A percentile compares a stretch with the other conserved stretches of the same genome.
These are phyloP conservation scores for Gymnopilus junonius DNA, from an alignment of 768 basidiomycete genomes.

Conservation along the genomic window DNA sequence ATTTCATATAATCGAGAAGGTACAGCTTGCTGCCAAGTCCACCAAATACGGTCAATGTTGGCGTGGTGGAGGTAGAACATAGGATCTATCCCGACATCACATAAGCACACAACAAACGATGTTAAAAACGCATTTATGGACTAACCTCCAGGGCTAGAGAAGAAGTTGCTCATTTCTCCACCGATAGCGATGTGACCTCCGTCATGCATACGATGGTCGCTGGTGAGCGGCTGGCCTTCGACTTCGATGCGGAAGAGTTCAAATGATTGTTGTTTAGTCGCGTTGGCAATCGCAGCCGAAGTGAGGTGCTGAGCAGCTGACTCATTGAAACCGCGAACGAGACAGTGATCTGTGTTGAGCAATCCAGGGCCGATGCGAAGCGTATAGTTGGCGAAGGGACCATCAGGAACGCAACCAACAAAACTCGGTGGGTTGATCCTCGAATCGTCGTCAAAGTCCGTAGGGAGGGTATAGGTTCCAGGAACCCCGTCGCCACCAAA, in stretches of 20 bases:
- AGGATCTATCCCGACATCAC: conserved; percentile 30
- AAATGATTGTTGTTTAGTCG: conserved; percentile 31
- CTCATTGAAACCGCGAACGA: conserved; percentile 38
- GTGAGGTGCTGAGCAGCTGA: conserved; percentile 23
- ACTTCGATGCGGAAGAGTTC: conserved; percentile 40
- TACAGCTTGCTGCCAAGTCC: conserved; percentile 37
- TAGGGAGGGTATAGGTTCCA: conserved; percentile 30
- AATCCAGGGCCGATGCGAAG: conserved; percentile 40
- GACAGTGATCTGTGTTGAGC: conserved; percentile 34
- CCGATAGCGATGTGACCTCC: conserved; percentile 40
- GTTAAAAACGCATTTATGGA: background rate
- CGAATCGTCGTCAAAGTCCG: conserved; percentile 20
- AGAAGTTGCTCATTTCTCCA: conserved; percentile 38
- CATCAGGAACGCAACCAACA: conserved; percentile 33
- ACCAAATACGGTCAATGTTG: conserved; percentile 45
- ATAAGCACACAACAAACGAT: background rate
- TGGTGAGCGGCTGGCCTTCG: conserved; percentile 31
- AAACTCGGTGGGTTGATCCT: conserved; percentile 16
- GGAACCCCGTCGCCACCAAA: conserved; percentile 42
- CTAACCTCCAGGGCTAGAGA: conserved; percentile 45
- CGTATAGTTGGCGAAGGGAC: conserved; percentile 39
- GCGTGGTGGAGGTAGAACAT: conserved; percentile 45
- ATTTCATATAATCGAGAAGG: conserved; percentile 34
- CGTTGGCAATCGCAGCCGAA: conserved; percentile 24
- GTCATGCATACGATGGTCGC: conserved; percentile 36